Evolutionary conservation across 768 basidiomycete species (phyloP).

Genomic region (Bullera alba): DNA sequence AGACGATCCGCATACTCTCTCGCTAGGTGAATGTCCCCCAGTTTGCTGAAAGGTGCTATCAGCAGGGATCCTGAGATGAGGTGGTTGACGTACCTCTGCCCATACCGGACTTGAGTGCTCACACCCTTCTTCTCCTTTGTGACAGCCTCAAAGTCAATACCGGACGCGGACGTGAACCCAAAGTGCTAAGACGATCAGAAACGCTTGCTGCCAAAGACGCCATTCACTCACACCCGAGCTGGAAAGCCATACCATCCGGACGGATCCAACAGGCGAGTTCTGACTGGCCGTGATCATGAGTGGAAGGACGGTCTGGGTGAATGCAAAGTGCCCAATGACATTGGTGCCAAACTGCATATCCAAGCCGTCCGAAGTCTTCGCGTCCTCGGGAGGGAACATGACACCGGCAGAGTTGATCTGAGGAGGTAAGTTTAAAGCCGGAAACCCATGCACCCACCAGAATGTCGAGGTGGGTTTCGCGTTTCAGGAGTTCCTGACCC

Average conservation of each 20-base stretch:
- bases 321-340: background rate
- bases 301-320: background rate
- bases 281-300: background rate
- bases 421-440: too few species aligned
- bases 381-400: background rate
- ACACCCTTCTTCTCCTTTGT: too few species aligned
- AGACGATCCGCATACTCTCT: background rate
- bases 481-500: background rate
- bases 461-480: background rate
- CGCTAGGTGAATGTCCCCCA: background rate
- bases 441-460: background rate
- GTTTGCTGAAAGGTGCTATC: too few species aligned
- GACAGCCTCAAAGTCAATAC: background rate
- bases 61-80: too few species aligned
- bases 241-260: background rate
- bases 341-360: background rate
- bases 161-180: background rate
- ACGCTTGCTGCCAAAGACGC: too few species aligned
- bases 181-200: background rate
- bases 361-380: background rate
- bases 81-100: too few species aligned
- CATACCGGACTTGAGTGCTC: too few species aligned
- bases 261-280: background rate
- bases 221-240: background rate
- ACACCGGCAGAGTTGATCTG: background rate